Evolutionary conservation across 2,329 filamentous ascomycete genomes (phyloP).

Genomic region (Fusarium lateritium): DNA sequence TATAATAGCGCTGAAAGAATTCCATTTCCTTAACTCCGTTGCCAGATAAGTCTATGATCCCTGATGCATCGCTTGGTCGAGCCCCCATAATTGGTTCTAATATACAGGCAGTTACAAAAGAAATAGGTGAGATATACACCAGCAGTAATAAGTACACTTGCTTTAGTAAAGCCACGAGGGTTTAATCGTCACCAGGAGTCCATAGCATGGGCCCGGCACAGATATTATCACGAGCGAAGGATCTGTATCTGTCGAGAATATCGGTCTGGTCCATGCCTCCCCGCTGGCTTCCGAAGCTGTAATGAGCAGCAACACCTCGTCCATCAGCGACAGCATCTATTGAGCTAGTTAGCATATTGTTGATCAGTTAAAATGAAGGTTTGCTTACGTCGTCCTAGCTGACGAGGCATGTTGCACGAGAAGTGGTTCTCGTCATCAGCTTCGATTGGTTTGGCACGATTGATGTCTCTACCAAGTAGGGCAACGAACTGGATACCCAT

Average conservation of each 20-base stretch:
- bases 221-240: constrained; percentile 67
- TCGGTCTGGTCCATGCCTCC: constrained; percentile 64
- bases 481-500: constrained; percentile 69
- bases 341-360: constrained; percentile 20
- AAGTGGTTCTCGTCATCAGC: constrained; percentile 63
- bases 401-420: constrained; percentile 57
- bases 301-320: constrained; percentile 67
- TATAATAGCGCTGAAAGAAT: neutral
- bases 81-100: neutral
- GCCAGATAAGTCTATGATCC: neutral
- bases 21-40: neutral
- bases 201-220: constrained; percentile 57
- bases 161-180: neutral
- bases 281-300: constrained; percentile 61
- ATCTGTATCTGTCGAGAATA: constrained; percentile 66
- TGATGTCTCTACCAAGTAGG: constrained; percentile 67
- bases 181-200: constrained; percentile 41
- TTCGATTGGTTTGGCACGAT: constrained; percentile 61
- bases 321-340: constrained; percentile 66
- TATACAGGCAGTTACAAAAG: constrained; percentile 4
- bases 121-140: neutral
- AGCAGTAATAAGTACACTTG: too few species aligned
- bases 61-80: neutral
- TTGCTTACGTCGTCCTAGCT: constrained; percentile 55
- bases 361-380: fast-evolving